Conservation (phyloP, 2,329 filamentous ascomycete genomes). For the Aspergillus thermomutatus region DNA sequence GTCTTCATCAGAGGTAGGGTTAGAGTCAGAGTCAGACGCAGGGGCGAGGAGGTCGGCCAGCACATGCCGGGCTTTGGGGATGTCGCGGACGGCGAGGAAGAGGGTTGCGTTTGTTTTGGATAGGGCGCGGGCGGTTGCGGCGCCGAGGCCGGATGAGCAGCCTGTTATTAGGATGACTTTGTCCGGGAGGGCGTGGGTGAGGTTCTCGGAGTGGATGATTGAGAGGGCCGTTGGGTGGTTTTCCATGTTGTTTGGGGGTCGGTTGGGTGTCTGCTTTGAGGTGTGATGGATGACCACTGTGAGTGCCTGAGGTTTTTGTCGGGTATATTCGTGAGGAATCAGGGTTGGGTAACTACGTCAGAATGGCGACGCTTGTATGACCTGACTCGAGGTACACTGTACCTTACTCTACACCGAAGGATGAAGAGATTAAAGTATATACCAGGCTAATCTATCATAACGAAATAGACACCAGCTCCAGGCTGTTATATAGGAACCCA, state of each 20-base stretch:
- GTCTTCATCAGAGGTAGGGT: background rate
- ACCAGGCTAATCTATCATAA: background rate
- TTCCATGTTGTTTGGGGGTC: background rate
- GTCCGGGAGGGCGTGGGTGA: background rate
- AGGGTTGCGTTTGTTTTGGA: slow-evolving; percentile 36
- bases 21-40: background rate
- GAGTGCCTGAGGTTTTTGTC: background rate
- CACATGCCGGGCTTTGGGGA: slow-evolving; percentile 29
- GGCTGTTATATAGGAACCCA: background rate
- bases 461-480: background rate
- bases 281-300: background rate
- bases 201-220: background rate
- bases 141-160: slow-evolving; percentile 36
- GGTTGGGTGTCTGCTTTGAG: background rate
- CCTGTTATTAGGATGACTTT: slow-evolving; percentile 38
- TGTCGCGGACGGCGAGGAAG: slow-evolving; percentile 34
- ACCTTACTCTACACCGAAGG: background rate
- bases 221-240: background rate
- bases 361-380: background rate
- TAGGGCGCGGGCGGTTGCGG: slow-evolving; percentile 40
- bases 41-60: slow-evolving; percentile 20
- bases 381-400: background rate
- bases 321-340: background rate
- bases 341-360: background rate
- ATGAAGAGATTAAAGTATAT: background rate